phyloP scores from a whole-genome alignment of 345 rosid genomes.

The Cochlearia excelsa region DNA sequence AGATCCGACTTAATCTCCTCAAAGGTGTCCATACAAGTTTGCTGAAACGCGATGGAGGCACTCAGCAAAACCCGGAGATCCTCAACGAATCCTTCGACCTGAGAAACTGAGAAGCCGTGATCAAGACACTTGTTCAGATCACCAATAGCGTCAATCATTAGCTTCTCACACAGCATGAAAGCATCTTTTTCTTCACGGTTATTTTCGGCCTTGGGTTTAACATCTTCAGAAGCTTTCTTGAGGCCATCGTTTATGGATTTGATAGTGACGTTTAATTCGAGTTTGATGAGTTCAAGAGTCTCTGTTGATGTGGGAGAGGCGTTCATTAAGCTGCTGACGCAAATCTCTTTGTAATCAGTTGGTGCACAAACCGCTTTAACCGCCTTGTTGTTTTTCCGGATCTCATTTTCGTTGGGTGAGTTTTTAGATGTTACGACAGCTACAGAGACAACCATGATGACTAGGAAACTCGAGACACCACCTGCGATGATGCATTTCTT shows the following conservation, averaged over 20 bases:
- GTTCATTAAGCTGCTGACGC: conserved; percentile 42
- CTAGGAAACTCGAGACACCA: conserved; percentile 48
- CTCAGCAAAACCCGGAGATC: conserved; percentile 72
- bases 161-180: conserved; percentile 46
- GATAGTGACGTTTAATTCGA: conserved; percentile 46
- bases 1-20: conserved; percentile 47
- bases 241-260: conserved; percentile 40
- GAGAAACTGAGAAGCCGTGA: conserved; percentile 36
- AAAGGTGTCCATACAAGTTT: conserved; percentile 71
- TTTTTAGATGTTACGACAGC: conserved; percentile 37
- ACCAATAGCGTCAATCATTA: conserved; percentile 52
- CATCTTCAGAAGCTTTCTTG: conserved; percentile 36
- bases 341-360: conserved; percentile 52
- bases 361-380: conserved; percentile 58
- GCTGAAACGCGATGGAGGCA: conserved; percentile 67
- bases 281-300: conserved; percentile 56
- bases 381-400: conserved; percentile 41
- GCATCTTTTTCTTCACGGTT: conserved; percentile 56
- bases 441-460: conserved; percentile 64
- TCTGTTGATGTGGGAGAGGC: conserved; percentile 49
- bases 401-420: background rate
- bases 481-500: conserved; percentile 48
- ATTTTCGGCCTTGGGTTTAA: conserved; percentile 42
- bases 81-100: conserved; percentile 36
- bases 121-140: conserved; percentile 52